Evolutionary conservation across 441 rosid genomes (phyloP), one percentile per base, ranked within the genome.

Genomic region (Adansonia grandidieri): DNA sequence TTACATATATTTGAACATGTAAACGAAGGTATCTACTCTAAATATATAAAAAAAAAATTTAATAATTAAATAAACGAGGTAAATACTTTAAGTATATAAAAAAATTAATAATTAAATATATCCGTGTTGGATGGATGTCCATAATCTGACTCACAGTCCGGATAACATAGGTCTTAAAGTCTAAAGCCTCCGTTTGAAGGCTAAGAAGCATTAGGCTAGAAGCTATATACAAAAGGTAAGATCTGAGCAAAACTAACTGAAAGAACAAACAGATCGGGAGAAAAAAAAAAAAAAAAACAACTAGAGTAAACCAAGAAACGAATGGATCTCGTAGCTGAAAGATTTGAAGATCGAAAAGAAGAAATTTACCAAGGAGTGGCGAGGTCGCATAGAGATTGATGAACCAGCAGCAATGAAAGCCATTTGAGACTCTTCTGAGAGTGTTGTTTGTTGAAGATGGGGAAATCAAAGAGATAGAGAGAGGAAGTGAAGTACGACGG

Each of bases 351-450:
- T 17, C 2, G 61, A 10, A 40, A 24, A 66, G 54, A 53, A 22
- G 32, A 6, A 1, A 57, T 60, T 28, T 28, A 75, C 78, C 72
- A 63, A 10, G 47, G 86, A 78, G 82, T 67, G 44, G 58, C 75
- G 63, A 78, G 85, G 67, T 64, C 77, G 80, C 85, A 82, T 75
- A 79, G 88, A 85, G 79, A 85, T n/a, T 1, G 84, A 85, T 1
- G 89, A 69, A 28, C 32, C 32, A 78, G 76, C 80, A 4, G 87
- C 74, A 20, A 84, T 51, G 69, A 86, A 80, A 28, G 91, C 85
- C 92, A 87, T 90, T 80, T 70, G 74, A 63, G 32, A 28, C 32
- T 28, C 32, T 28, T 28, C 32, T 28, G 32, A 28, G 32, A 28
- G 32, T 28, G 32, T 28, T 28, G 32, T 28, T 28, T 28, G 32